These are phyloP conservation scores for Amanita jacksonii DNA, from an alignment of 768 basidiomycete genomes.

Conservation along the genomic window DNA sequence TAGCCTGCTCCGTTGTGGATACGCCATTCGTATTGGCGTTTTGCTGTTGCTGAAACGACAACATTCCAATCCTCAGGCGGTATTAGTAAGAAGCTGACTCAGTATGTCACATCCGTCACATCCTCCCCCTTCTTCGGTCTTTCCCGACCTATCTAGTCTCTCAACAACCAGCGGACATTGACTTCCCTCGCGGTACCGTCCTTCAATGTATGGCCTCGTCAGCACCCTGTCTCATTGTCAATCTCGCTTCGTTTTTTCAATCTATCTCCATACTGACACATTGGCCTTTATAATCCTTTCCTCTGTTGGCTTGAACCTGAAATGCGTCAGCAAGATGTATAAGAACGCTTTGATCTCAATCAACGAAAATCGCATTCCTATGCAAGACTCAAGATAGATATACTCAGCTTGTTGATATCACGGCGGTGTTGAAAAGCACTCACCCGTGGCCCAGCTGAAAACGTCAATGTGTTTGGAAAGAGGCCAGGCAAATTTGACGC, in stretches of 20 bases:
- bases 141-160: no score
- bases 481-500: conserved; percentile 60
- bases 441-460: conserved; percentile 77
- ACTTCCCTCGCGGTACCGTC: conserved; percentile 46
- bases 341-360: conserved; percentile 78
- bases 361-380: conserved; percentile 73
- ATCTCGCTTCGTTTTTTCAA: background rate
- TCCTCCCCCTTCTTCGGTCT: background rate
- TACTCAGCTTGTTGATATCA: conserved; percentile 9
- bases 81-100: conserved; percentile 45
- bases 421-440: conserved; percentile 17
- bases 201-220: conserved; percentile 52
- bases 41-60: conserved; percentile 26
- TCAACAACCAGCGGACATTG: conserved; percentile 53
- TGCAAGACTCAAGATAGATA: conserved; percentile 50
- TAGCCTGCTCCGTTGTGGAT: background rate
- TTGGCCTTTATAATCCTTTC: conserved; percentile 49
- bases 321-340: conserved; percentile 59
- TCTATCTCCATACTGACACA: conserved; percentile 35
- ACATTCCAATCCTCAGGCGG: conserved; percentile 23
- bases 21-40: conserved; percentile 17
- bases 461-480: conserved; percentile 61
- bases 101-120: conserved; percentile 14
- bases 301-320: conserved; percentile 47
- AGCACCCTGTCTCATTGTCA: conserved; percentile 34